Conservation (phyloP, 257 asterid genomes). For the Primulina tabacum region DNA sequence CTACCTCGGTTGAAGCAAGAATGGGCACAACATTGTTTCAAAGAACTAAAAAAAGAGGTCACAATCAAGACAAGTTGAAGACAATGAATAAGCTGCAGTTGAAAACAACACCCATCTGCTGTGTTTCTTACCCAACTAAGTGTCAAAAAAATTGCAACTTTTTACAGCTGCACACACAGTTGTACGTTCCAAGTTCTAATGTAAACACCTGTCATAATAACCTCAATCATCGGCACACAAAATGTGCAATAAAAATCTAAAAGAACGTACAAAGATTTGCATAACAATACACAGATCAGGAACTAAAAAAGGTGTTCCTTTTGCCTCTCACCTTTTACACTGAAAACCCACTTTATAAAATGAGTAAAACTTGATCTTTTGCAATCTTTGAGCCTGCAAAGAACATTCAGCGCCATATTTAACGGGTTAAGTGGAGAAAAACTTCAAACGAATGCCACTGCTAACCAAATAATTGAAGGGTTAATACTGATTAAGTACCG, state of each 20-base stretch:
- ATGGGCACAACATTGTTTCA: slow-evolving; percentile 23
- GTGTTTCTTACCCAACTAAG: slow-evolving; percentile 26
- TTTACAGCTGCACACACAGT: slow-evolving; percentile 21
- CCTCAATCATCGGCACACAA: slow-evolving; percentile 45
- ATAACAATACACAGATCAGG: slow-evolving; percentile 31
- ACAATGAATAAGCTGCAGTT: slow-evolving; percentile 26
- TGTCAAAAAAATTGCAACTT: slow-evolving; percentile 12
- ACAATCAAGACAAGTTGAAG: slow-evolving; percentile 32
- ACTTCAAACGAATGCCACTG: not conserved
- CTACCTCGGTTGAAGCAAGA: slow-evolving; percentile 27
- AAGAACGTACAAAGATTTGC: slow-evolving; percentile 24
- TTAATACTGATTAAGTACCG: not conserved
- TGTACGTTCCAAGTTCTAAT: slow-evolving; percentile 36
- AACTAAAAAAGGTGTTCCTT: slow-evolving; percentile 39
- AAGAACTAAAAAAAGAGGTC: slow-evolving; percentile 29
- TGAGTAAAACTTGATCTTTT: slow-evolving; percentile 40
- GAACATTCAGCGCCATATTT: not conserved
- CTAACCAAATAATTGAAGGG: not conserved
- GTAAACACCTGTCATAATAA: slow-evolving; percentile 32
- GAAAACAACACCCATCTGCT: slow-evolving; percentile 45
- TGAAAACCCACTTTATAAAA: slow-evolving; percentile 19
- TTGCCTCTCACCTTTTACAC: slow-evolving; percentile 30
- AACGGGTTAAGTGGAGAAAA: slow-evolving; percentile 7
- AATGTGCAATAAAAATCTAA: slow-evolving; percentile 18
- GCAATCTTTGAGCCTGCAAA: slow-evolving; percentile 36